Base-by-base conservation (phyloP, 352 stramenopile species). In the Blastocystis sp. region DNA sequence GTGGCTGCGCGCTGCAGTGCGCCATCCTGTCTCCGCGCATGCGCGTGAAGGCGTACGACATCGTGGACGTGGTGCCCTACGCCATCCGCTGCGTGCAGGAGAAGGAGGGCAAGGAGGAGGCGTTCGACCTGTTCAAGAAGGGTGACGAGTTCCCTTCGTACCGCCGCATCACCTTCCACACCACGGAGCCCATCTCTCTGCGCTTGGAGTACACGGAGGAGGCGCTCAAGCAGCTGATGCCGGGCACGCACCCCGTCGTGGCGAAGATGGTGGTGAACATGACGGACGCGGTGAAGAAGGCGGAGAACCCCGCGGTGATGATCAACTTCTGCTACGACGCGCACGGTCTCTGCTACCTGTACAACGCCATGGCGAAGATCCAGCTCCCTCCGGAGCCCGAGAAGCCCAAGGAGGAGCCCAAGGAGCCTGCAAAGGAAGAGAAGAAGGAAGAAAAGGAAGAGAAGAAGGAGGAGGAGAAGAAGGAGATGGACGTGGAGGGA, bases 11-110 rank as follows among this genome's bases (percentile, higher is more conserved):
- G 4, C 93, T 99, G 67, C 96, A 98, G 92, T 98, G 95, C 92
- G 97, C 97, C 61, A 99, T 99, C 91, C 93, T 99, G 33, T 98
- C 96, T 88, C 96, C 96, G 60, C 93, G 97, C 78, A 99, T 99
- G 92, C 98, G 98, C 92, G 98, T 96, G 13, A 93, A 96, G 69
- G 92, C 93, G 13, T 96, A 96, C 79, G 92, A 95, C 39, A 94
- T 96, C 60, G 80, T 93, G 70, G 94, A 97, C 88, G 92, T 90
- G 41, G 91, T 94, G 66, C 91, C 93, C 78, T 96, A 97, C 79
- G 95, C 96, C 3, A 95, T 99, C 67, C 95, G 92, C 90, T 50
- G 93, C 91, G 76, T 91, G 93, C 37, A 92, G 26, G 93, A 93
- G 65, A 94, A 96, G 59, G 93, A 94, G 61, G 93, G 95, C 33